Conservation (phyloP, 73 alveolate species). For the Paramecium bursaria region DNA sequence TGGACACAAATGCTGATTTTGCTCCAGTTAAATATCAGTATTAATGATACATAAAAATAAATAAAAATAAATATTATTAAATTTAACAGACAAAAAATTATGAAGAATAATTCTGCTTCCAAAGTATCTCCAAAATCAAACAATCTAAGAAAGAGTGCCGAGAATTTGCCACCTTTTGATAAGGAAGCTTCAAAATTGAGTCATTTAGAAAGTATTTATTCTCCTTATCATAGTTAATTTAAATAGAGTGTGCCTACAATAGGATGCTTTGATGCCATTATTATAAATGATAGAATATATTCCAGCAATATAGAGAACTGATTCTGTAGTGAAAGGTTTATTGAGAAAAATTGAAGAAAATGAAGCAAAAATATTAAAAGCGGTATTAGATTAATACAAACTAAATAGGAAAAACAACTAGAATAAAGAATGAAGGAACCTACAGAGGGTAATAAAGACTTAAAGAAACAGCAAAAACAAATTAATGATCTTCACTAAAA, state of each 20-base stretch:
- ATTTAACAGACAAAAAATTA: constrained; percentile 64
- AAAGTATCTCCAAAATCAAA: constrained; percentile 10
- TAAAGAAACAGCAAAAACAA: constrained; percentile 24
- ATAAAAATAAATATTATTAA: neutral
- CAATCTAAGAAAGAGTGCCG: constrained; percentile 8
- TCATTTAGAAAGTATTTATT: constrained; percentile 37
- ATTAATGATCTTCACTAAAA: constrained; percentile 15
- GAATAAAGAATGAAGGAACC: constrained; percentile 36
- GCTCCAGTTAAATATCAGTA: constrained; percentile 64
- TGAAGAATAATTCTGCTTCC: constrained; percentile 41
- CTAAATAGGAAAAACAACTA: constrained; percentile 8
- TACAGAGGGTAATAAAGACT: constrained; percentile 9
- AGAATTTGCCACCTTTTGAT: constrained; percentile 56
- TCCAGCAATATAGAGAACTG: constrained; percentile 58
- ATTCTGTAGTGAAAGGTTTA: constrained; percentile 42
- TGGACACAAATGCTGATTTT: constrained; percentile 1
- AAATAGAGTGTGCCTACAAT: constrained; percentile 48
- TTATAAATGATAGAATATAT: constrained; percentile 53
- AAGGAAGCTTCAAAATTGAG: constrained; percentile 32
- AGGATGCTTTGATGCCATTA: constrained; percentile 55
- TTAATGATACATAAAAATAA: constrained; percentile 6
- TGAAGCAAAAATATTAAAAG: constrained; percentile 26
- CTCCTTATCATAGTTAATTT: neutral
- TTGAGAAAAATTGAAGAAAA: constrained; percentile 60
- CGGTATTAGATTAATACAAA: neutral